A percentile compares a stretch with the other conserved stretches of the same genome.
Conservation (phyloP, 495 filamentous ascomycete genomes). For the Annulohypoxylon maeteangense region DNA sequence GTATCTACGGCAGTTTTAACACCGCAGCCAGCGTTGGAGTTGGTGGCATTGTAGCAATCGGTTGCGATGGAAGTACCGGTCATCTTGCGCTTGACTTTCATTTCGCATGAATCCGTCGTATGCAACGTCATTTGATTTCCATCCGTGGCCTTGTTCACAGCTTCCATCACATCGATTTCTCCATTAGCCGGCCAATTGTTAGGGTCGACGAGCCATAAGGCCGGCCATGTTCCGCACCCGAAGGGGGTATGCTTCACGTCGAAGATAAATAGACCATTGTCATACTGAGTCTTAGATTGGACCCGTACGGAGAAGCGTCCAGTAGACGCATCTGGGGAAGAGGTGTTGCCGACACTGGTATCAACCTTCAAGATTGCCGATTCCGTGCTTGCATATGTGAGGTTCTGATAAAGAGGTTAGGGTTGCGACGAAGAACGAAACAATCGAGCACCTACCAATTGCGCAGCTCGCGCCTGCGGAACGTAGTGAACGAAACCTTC, state of each 20-base stretch:
- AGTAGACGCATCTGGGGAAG: slow-evolving; percentile 47
- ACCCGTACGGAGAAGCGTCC: slow-evolving; percentile 68
- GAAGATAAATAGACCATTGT: slow-evolving; percentile 66
- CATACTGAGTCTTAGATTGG: slow-evolving; percentile 63
- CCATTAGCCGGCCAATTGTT: slow-evolving; percentile 73
- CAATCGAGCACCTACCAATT: slow-evolving; percentile 38
- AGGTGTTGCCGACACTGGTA: slow-evolving; percentile 49
- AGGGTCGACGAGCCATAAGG: slow-evolving; percentile 65
- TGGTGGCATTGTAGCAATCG: slow-evolving; percentile 66
- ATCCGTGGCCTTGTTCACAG: slow-evolving; percentile 64
- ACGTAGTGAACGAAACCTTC: slow-evolving; percentile 59
- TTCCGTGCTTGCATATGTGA: slow-evolving; percentile 63
- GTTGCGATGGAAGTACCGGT: slow-evolving; percentile 57
- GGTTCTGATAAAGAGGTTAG: slow-evolving; percentile 60
- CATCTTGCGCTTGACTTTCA: slow-evolving; percentile 60
- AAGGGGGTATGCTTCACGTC: slow-evolving; percentile 69
- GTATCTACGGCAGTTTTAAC: slow-evolving; percentile 52
- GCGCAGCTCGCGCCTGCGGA: slow-evolving; percentile 37
- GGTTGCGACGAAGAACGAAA: slow-evolving; percentile 53
- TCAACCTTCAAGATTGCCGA: slow-evolving; percentile 59
- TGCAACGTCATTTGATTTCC: slow-evolving; percentile 74
- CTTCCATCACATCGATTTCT: slow-evolving; percentile 81
- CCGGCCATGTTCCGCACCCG: slow-evolving; percentile 69
- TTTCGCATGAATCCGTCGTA: slow-evolving; percentile 68
- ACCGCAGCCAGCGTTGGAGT: slow-evolving; percentile 66